A percentile compares a stretch with the other conserved stretches of the same genome.
Conservation (phyloP, 495 filamentous ascomycete species). For the Aspergillus leporis region DNA sequence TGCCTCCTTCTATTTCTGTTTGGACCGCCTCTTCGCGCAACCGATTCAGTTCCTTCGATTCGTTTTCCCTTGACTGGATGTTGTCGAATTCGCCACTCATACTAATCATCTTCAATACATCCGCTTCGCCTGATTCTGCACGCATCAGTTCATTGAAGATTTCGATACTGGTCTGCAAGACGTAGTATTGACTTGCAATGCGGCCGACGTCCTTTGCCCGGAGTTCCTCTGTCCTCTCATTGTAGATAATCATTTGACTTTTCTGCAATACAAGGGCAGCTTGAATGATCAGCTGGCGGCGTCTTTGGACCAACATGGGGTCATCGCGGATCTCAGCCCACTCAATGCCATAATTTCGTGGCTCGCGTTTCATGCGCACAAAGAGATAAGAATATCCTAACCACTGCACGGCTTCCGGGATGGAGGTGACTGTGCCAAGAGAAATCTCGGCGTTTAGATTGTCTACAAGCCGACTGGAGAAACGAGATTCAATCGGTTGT, state of each 20-base stretch:
- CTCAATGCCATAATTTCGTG: conserved; percentile 92
- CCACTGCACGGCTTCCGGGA: conserved; percentile 94
- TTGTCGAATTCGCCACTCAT: conserved; percentile 97
- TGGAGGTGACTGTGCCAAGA: conserved; percentile 90
- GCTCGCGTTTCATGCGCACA: conserved; percentile 91
- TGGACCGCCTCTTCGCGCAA: conserved; percentile 65
- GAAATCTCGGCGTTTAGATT: conserved; percentile 96
- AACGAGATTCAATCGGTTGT: conserved; percentile 91
- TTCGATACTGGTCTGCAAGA: conserved; percentile 87
- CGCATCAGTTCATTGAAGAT: conserved; percentile 95
- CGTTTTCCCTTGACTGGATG: conserved; percentile 85
- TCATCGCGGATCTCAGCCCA: conserved; percentile 89
- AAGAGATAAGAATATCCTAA: conserved; percentile 97
- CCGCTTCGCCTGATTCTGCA: conserved; percentile 76
- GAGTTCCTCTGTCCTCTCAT: conserved; percentile 87
- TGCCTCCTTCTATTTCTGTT: conserved; percentile 72
- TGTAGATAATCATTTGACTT: conserved; percentile 98
- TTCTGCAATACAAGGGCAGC: conserved; percentile 82
- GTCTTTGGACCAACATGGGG: conserved; percentile 76
- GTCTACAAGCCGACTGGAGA: conserved; percentile 88
- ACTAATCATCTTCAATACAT: conserved; percentile 91
- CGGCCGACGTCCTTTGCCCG: conserved; percentile 90
- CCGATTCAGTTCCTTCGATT: conserved; percentile 72
- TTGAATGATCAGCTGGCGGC: conserved; percentile 79
- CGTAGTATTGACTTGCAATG: conserved; percentile 96